These are phyloP conservation scores for Venturia nashicola DNA, from an alignment of 2,329 filamentous ascomycete genomes.

Conservation along the genomic window DNA sequence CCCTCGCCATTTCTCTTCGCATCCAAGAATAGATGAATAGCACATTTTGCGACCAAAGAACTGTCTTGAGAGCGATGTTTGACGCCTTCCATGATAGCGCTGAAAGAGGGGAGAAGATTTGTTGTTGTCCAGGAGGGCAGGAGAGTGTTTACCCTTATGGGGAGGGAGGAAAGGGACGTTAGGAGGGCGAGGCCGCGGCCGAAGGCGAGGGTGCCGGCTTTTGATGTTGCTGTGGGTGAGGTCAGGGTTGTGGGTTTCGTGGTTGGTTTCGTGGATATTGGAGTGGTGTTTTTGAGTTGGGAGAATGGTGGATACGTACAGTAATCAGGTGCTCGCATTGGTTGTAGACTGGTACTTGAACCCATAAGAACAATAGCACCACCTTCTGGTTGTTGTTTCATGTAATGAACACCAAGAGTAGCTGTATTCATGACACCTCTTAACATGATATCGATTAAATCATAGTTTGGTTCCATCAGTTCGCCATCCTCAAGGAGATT, in stretches of 20 bases:
- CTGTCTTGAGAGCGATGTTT: neutral
- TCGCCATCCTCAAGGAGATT: conserved; percentile 39
- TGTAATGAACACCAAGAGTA: conserved; percentile 30
- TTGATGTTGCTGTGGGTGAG: neutral
- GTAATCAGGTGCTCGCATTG: conserved; percentile 40
- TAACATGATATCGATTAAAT: conserved; percentile 38
- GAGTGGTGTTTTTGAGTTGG: neutral
- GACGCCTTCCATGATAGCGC: neutral
- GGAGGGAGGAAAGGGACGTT: conserved; percentile 24
- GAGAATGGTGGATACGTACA: conserved; percentile 19
- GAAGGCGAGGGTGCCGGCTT: neutral
- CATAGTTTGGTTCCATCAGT: conserved; percentile 31
- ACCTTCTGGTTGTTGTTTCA: conserved; percentile 35
- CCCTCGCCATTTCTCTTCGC: neutral
- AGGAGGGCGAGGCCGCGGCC: conserved; percentile 23
- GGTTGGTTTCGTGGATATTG: no score
- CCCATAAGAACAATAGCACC: conserved; percentile 43
- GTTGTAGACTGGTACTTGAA: conserved; percentile 39
- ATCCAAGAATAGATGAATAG: neutral
- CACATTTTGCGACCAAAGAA: neutral
- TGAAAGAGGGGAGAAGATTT: conserved; percentile 28
- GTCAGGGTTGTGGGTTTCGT: neutral
- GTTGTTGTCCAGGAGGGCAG: conserved; percentile 44
- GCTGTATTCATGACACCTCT: conserved; percentile 24
- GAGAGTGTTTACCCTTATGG: conserved; percentile 44